These are phyloP conservation scores for Quercus dentata DNA, from an alignment of 306 rosid species.

Conservation along the genomic window DNA sequence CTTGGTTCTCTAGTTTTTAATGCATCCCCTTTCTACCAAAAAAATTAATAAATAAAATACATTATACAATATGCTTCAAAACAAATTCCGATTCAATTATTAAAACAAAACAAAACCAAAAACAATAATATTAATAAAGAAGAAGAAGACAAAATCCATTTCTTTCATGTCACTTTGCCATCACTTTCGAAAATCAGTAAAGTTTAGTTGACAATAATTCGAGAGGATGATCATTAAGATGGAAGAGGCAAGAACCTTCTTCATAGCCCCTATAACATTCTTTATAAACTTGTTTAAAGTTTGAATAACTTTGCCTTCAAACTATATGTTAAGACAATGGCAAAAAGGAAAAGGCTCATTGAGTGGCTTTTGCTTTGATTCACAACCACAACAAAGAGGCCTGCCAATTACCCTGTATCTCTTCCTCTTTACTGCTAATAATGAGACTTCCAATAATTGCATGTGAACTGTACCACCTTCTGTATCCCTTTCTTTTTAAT, in stretches of 20 bases:
- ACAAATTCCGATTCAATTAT: no score
- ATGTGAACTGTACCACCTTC: slow-evolving; percentile 18
- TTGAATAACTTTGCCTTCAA: neutral
- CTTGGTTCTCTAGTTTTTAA: no score
- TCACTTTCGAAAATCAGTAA: slow-evolving; percentile 16
- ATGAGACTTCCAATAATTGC: slow-evolving; percentile 35
- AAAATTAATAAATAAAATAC: no score
- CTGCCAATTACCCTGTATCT: neutral
- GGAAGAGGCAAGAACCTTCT: slow-evolving; percentile 24
- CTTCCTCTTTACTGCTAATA: slow-evolving; percentile 12
- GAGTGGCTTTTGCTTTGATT: slow-evolving; percentile 15
- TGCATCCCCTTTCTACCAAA: no score
- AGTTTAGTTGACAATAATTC: slow-evolving; percentile 32
- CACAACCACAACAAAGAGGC: slow-evolving; percentile 16
- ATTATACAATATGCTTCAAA: no score
- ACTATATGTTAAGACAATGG: slow-evolving; percentile 1
- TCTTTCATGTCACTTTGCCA: slow-evolving; percentile 20
- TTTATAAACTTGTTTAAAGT: slow-evolving; percentile 9
- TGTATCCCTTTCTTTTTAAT: neutral
- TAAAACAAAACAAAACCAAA: no score
- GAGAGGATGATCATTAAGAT: neutral
- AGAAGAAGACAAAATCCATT: neutral
- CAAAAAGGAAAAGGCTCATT: slow-evolving; percentile 1
- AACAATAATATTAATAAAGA: no score
- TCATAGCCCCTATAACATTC: neutral